Conservation (phyloP, 2,329 filamentous ascomycete genomes). For the Pezicula carpinea region DNA sequence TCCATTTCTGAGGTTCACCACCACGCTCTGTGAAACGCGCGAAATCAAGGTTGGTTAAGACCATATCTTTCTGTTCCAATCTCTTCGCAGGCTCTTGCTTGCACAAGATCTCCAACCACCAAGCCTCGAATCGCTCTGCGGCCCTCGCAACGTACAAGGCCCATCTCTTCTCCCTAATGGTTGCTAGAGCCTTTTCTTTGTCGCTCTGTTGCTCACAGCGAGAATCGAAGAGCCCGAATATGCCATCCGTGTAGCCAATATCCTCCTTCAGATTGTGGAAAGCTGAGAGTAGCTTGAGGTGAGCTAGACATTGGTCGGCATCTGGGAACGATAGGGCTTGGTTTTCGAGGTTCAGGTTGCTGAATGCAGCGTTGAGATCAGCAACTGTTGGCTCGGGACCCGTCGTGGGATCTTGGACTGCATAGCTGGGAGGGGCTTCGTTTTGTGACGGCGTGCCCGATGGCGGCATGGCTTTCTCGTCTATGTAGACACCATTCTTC, state of each 20-base stretch:
- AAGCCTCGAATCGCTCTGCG: conserved; percentile 61
- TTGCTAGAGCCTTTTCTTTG: conserved; percentile 39
- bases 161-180: conserved; percentile 69
- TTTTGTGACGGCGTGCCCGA: conserved; percentile 1
- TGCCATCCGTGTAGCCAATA: conserved; percentile 59
- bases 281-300: conserved; percentile 68
- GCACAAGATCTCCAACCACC: conserved; percentile 47
- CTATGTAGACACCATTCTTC: conserved; percentile 4
- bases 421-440: conserved; percentile 16
- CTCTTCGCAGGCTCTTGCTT: conserved; percentile 16
- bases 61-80: conserved; percentile 18
- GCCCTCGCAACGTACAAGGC: conserved; percentile 63
- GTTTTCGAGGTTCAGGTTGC: conserved; percentile 32
- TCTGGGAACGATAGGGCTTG: conserved; percentile 32
- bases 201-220: conserved; percentile 27
- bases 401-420: conserved; percentile 9
- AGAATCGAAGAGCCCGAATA: conserved; percentile 58
- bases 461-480: conserved; percentile 2
- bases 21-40: conserved; percentile 14
- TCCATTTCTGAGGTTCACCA: conserved; percentile 29
- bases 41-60: conserved; percentile 12
- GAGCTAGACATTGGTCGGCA: conserved; percentile 59
- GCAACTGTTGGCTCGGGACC: conserved; percentile 9
- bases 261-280: conserved; percentile 64
- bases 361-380: conserved; percentile 31